These are phyloP conservation scores for Penicillium diatomitis DNA, from an alignment of 495 filamentous ascomycete genomes.

Conservation along the genomic window DNA sequence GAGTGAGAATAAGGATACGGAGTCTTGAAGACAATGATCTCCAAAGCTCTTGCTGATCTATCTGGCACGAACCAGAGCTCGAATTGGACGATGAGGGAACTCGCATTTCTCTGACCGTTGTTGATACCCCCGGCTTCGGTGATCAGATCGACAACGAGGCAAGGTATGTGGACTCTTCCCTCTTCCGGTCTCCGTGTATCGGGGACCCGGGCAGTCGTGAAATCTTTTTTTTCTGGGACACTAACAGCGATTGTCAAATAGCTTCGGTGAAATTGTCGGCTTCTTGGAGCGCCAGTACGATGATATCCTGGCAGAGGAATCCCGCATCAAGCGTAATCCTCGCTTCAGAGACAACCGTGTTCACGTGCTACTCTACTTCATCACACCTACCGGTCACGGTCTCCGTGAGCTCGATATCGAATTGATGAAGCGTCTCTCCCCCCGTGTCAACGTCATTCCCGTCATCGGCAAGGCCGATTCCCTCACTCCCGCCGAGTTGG, in stretches of 20 bases:
- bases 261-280: conserved; percentile 93
- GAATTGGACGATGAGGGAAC: conserved; percentile 98
- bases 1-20: conserved; percentile 26
- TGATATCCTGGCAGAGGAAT: conserved; percentile 97
- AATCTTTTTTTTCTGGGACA: too few species aligned
- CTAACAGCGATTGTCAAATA: conserved; percentile 30
- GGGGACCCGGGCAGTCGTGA: too few species aligned
- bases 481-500: conserved; percentile 89
- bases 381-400: conserved; percentile 95
- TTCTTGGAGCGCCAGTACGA: conserved; percentile 99
- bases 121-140: conserved; percentile 96
- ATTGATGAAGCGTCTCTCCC: conserved; percentile 97
- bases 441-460: conserved; percentile 96
- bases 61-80: conserved; percentile 52
- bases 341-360: conserved; percentile 98
- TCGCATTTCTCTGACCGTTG: conserved; percentile 93
- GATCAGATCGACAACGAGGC: conserved; percentile 99
- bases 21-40: too few species aligned
- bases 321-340: conserved; percentile 99
- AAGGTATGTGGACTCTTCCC: conserved; percentile 48
- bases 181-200: not conserved
- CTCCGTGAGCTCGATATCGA: conserved; percentile 98
- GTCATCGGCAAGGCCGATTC: conserved; percentile 98
- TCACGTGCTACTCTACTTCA: conserved; percentile 96
- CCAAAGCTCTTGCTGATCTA: conserved; percentile 1